Base-by-base conservation (phyloP, 1,284 basidiomycete species). In the Sporisorium reilianum region DNA sequence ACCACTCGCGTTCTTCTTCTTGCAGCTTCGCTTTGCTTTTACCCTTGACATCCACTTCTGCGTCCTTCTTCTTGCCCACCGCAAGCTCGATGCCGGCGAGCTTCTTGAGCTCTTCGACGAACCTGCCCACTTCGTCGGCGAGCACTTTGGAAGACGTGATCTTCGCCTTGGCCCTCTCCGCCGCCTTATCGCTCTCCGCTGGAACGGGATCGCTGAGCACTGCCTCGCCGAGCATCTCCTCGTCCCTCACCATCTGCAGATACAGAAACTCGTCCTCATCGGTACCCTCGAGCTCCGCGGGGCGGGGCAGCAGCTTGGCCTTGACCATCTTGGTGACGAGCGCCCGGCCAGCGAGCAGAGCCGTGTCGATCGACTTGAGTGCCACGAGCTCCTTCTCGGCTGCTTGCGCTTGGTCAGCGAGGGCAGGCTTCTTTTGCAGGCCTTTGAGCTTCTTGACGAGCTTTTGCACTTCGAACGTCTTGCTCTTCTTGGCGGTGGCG, bases 361-460 rank as follows among this genome's bases (percentile, higher is more conserved):
- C 53, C 11, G 56, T 48, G 28, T 80, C 79, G 44, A 80, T 52
- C 49, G 90, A 91, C 86, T 93, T 93, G 49, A 93, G 83, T 18
- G 88, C 85, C n/a, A 88, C 86, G 11, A 95, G 85, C 82, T 95
- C 90, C 6, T 84, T 86, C 82, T 92, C 93, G 7, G 58, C 58
- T 0, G 59, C 40, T 3, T 26, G 10, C 9, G 64, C 58, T 42
- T 68, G 64, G 1, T 56, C 49, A 3, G 65, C 30, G 25, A 91
- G 85, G 41, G 52, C 55, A 2, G 38, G 1, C 32, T 64, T 75
- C 59, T 74, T 86, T 64, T 88, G 87, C 60, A 91, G 83, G 51
- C 88, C 88, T 85, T 92, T 95, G 63, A 95, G 86, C 86, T 90
- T 91, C 87, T 94, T 95, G 56, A 95, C 89, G 16, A 92, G 85